Conservation (phyloP, 139 green algal species). For the Coelastrella sp. region DNA sequence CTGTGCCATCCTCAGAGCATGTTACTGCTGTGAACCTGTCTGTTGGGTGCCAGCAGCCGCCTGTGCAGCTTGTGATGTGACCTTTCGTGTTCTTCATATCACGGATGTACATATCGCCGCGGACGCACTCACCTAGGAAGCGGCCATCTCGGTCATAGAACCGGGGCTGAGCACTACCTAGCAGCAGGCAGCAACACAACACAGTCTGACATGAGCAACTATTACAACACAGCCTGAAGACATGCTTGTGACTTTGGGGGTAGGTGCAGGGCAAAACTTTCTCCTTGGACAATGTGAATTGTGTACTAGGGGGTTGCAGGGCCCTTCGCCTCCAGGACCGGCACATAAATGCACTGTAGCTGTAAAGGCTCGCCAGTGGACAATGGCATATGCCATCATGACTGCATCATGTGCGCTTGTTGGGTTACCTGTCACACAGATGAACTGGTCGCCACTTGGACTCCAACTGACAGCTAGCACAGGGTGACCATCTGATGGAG, state of each 20-base stretch:
- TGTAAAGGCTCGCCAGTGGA: too few relatives aligned
- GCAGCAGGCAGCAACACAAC: neutral
- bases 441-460: constrained; percentile 85
- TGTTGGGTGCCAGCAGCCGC: constrained; percentile 90
- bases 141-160: constrained; percentile 91
- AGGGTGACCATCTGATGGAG: constrained; percentile 86
- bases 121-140: constrained; percentile 79
- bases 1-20: constrained; percentile 90
- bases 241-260: too few relatives aligned
- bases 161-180: neutral
- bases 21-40: constrained; percentile 89
- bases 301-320: neutral
- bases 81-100: constrained; percentile 95
- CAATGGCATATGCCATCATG: neutral
- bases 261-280: too few relatives aligned
- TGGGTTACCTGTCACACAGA: constrained; percentile 61
- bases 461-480: constrained; percentile 80
- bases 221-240: neutral
- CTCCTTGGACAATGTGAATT: neutral
- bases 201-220: neutral
- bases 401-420: neutral
- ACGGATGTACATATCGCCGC: constrained; percentile 98
- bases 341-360: too few relatives aligned
- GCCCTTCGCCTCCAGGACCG: too few relatives aligned
- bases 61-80: constrained; percentile 84